Conservation (phyloP, 805 yeast genomes). For the Naumovozyma dairenensis region DNA sequence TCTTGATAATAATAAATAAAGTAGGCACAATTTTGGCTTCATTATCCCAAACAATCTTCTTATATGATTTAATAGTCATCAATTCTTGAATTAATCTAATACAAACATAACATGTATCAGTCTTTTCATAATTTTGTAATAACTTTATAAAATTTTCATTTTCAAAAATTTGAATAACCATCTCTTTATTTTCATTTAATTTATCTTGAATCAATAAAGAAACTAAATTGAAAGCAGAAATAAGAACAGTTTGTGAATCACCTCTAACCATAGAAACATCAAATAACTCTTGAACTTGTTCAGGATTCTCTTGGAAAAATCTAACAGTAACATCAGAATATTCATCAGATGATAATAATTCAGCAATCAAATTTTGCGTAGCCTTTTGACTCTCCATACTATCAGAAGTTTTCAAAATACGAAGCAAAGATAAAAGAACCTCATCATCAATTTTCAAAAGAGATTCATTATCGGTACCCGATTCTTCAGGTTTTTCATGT, state of each 20-base stretch:
- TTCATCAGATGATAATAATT: constrained; percentile 19
- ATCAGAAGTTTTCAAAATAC: constrained; percentile 17
- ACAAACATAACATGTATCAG: constrained; percentile 26
- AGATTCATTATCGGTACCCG: constrained; percentile 20
- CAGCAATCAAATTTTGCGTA: constrained; percentile 25
- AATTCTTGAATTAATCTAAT: constrained; percentile 28
- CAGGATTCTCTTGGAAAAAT: constrained; percentile 16
- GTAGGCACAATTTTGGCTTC: constrained; percentile 39
- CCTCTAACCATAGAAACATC: constrained; percentile 16
- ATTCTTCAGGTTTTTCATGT: constrained; percentile 27
- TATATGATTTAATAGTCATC: constrained; percentile 20
- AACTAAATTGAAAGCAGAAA: constrained; percentile 26
- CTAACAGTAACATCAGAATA: constrained; percentile 14
- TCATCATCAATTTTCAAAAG: constrained; percentile 10
- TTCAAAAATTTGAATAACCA: constrained; percentile 15
- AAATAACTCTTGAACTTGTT: constrained; percentile 16
- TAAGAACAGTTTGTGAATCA: constrained; percentile 25
- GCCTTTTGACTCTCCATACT: constrained; percentile 13
- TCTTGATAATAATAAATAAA: constrained; percentile 37
- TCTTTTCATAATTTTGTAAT: constrained; percentile 19
- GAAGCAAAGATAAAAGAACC: constrained; percentile 18
- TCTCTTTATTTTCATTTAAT: constrained; percentile 8
- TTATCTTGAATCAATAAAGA: constrained; percentile 23
- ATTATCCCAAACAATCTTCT: constrained; percentile 19
- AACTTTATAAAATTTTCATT: constrained; percentile 18